Percentiles rank a stretch among this genome's conserved stretches.
Conservation (phyloP, 345 rosid genomes). For the Clausena lansium region DNA sequence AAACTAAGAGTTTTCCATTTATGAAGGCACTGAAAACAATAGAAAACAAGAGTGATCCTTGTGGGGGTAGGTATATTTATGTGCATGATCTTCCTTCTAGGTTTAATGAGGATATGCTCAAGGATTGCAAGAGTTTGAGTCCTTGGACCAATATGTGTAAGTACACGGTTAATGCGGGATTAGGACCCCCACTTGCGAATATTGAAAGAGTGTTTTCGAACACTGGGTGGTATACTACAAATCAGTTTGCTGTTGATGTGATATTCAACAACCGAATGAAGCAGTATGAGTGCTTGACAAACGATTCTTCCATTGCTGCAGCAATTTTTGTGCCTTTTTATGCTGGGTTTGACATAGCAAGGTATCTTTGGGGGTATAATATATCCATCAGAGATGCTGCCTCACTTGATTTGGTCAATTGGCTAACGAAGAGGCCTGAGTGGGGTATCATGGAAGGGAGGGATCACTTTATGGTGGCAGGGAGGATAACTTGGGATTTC, state of each 20-base stretch:
- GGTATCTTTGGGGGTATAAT: conserved; percentile 84
- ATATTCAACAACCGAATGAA: conserved; percentile 84
- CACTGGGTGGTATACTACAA: conserved; percentile 82
- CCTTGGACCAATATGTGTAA: conserved; percentile 94
- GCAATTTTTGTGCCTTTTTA: conserved; percentile 85
- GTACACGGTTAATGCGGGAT: conserved; percentile 71
- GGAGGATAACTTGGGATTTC: conserved; percentile 94
- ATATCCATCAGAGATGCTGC: conserved; percentile 75
- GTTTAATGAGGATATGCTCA: conserved; percentile 87
- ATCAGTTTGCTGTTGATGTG: conserved; percentile 87
- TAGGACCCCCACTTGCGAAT: conserved; percentile 84
- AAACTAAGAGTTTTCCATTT: conserved; percentile 46
- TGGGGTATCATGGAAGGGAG: conserved; percentile 81
- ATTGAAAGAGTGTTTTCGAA: conserved; percentile 76
- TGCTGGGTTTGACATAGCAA: conserved; percentile 84
- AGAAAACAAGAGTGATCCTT: conserved; percentile 76
- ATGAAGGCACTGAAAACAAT: conserved; percentile 64
- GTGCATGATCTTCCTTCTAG: conserved; percentile 73
- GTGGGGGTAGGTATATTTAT: conserved; percentile 82
- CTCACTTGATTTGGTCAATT: conserved; percentile 76
- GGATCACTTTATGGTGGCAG: conserved; percentile 92
- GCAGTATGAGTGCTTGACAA: conserved; percentile 78
- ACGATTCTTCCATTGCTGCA: conserved; percentile 81
- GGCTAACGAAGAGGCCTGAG: conserved; percentile 85
- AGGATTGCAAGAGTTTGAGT: conserved; percentile 76